Evolutionary conservation across 2,329 filamentous ascomycete species (phyloP), one percentile per base, ranked within the genome.

Genomic region (Pochonia chlamydosporia): DNA sequence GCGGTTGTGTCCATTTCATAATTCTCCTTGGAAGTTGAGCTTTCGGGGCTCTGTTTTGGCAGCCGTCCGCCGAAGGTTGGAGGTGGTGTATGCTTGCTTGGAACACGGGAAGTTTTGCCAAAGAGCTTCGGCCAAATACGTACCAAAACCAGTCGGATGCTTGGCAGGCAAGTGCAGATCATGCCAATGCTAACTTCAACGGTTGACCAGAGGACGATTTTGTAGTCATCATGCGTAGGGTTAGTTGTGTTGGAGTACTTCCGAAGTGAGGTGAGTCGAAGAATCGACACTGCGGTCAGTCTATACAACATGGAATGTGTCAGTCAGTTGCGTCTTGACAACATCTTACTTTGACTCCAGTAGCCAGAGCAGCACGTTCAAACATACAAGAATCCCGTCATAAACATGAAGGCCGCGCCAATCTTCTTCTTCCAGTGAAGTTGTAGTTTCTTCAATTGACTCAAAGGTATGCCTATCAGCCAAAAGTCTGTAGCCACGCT

Each of bases 401-500:
- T 59, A 50, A 74, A 72, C 68, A 74, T 72, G 44, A 71, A 44
- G 7, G 59, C 52, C 5, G 72, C 62, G 30, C 65, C 58, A 16
- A 67, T 33, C 55, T 70, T 73, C 58, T 70, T 71, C 55, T 65
- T 67, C 53, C 58, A 63, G 40, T 63, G 59, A 20, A 73, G 50
- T 4, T 63, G 57, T 20, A 73, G 57, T 0, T 58, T 48, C 6
- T 57, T 48, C 6, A 75, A 43, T 26, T 68, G 63, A 4, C 61
- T 62, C 7, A 74, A 56, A 3, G 75, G 73, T 2, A 78, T 56
- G 1, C 60, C 62, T 28, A 77, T 62, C 50, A 77, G 70, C 60
- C 67, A 68, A 6, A 74, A 3, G 50, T 78, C 74, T 26, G 73
- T 58, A 1, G 57, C 56, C 39, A 78, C 75, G 43, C 69, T 71